Evolutionary conservation across 2,329 filamentous ascomycete species (phyloP).

Genomic region (Myotisia sp.): DNA sequence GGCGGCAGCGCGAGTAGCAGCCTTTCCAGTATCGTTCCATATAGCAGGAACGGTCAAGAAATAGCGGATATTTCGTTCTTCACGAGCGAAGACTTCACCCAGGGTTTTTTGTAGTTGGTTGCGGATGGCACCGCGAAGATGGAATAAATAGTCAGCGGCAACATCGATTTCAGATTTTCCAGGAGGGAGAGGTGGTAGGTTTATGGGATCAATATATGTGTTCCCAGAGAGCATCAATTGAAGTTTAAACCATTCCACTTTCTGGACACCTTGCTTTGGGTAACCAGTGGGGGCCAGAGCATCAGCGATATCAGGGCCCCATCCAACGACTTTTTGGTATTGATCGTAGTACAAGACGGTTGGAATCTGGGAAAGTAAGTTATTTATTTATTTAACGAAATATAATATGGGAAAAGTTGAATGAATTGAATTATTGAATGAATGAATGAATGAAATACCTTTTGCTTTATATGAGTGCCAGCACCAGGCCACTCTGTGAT

Average conservation of each 20-base stretch:
- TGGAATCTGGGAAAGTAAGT: conserved; percentile 54
- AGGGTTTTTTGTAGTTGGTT: conserved; percentile 90
- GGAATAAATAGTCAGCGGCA: conserved; percentile 97
- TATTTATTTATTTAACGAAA: background rate
- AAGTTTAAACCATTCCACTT: conserved; percentile 99
- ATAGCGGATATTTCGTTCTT: conserved; percentile 95
- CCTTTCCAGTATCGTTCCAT: conserved; percentile 98
- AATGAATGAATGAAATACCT: conserved; percentile 42
- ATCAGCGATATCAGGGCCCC: conserved; percentile 96
- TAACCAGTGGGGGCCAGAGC: conserved; percentile 93
- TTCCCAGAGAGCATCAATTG: conserved; percentile 98
- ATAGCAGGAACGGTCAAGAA: conserved; percentile 98
- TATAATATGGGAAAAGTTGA: background rate
- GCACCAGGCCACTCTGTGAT: conserved; percentile 98
- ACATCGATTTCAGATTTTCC: conserved; percentile 99
- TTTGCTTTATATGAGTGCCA: conserved; percentile 95
- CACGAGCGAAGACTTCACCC: conserved; percentile 92
- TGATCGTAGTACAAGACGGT: conserved; percentile 99
- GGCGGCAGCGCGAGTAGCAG: conserved; percentile 84
- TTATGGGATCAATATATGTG: conserved; percentile 98
- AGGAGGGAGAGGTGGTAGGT: conserved; percentile 87
- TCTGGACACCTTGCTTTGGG: conserved; percentile 93
- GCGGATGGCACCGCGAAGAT: conserved; percentile 92
- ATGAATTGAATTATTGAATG: too few relatives aligned
- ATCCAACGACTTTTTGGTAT: conserved; percentile 98